Evolutionary conservation across 129 eudicot species (phyloP).

Genomic region (Tanacetum coccineum): DNA sequence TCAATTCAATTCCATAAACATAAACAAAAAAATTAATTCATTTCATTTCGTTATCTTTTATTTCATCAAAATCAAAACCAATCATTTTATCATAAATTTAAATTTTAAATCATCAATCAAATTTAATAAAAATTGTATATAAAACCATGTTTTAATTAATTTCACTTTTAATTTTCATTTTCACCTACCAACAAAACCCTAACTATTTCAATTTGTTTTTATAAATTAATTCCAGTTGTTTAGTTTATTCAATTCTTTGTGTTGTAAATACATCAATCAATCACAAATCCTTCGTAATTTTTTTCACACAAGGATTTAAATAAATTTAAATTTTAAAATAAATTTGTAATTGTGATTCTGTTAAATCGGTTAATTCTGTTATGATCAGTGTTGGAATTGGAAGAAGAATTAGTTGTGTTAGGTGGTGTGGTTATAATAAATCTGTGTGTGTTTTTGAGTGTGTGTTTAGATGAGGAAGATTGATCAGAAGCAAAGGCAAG

Average conservation of each 20-base stretch:
- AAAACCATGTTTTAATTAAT: no score
- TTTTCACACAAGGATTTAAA: constrained; percentile 11
- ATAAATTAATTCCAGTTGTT: no score
- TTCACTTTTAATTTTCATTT: no score
- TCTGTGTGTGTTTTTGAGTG: neutral
- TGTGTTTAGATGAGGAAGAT: constrained; percentile 61
- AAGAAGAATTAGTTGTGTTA: constrained; percentile 20
- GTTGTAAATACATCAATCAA: constrained; percentile 22
- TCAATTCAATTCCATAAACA: constrained; percentile 30
- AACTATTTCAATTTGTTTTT: constrained; percentile 10
- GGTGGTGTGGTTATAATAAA: neutral
- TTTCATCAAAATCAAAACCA: constrained; percentile 15
- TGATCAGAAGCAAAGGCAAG: constrained; percentile 42
- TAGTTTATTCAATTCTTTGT: constrained; percentile 27
- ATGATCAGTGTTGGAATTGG: constrained; percentile 38
- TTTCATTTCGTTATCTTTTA: constrained; percentile 26
- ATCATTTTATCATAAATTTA: no score
- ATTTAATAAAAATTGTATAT: no score
- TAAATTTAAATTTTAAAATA: no score
- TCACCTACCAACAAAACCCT: constrained; percentile 23
- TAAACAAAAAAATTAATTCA: constrained; percentile 13
- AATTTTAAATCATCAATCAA: no score
- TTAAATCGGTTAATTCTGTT: constrained; percentile 13
- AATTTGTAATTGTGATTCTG: no score
- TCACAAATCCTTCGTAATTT: constrained; percentile 21